phyloP scores from a whole-genome alignment of 31 red algal genomes.

The Porphyra umbilicalis region DNA sequence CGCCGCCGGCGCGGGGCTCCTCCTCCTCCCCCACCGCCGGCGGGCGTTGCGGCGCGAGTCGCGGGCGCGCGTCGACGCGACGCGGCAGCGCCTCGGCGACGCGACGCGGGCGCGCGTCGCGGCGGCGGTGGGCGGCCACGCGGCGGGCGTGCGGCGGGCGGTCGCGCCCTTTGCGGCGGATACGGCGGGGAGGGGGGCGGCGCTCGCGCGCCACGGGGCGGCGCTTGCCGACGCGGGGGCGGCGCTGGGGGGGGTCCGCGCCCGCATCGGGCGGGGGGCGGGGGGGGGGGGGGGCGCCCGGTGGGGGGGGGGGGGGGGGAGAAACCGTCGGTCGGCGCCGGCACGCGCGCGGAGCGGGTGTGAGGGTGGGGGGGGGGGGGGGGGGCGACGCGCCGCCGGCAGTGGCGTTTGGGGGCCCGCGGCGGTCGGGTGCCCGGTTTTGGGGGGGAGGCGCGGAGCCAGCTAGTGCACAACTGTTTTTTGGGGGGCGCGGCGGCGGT shows the following conservation, averaged over 20 bases:
- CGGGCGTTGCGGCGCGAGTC: conserved; percentile 9
- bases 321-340: neutral
- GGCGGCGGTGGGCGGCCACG: conserved; percentile 7
- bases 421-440: too few relatives aligned
- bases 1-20: conserved; percentile 3
- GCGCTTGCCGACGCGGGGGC: neutral
- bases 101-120: conserved; percentile 8
- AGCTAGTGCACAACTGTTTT: too few relatives aligned
- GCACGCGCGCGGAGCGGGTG: neutral
- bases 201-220: neutral
- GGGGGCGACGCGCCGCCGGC: too few relatives aligned
- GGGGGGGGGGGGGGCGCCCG: neutral
- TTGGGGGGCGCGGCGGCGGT: too few relatives aligned
- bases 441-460: too few relatives aligned
- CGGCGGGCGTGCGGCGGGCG: conserved; percentile 4
- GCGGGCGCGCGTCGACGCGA: conserved; percentile 4
- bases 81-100: conserved; percentile 1
- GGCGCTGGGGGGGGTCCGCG: neutral
- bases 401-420: too few relatives aligned
- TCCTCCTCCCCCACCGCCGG: conserved; percentile 13
- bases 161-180: conserved; percentile 20
- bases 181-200: neutral
- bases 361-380: neutral
- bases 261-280: neutral
- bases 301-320: neutral